Percentiles rank a stretch among this genome's conserved stretches.
Conservation (phyloP, 768 basidiomycete genomes). For the Phaeolepiota aurea region DNA sequence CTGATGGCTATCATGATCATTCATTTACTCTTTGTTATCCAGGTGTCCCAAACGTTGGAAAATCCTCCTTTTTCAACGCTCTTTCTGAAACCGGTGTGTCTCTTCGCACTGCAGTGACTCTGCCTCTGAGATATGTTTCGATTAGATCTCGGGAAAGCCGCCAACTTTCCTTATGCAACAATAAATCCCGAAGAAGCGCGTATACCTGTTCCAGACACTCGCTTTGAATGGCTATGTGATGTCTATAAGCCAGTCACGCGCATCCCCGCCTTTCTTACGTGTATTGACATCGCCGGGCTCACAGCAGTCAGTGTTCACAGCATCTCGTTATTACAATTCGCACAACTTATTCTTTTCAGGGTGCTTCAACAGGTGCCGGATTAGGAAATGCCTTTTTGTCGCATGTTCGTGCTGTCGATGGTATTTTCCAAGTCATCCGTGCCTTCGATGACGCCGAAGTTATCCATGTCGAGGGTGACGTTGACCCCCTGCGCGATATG, state of each 20-base stretch:
- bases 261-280: slow-evolving; percentile 92
- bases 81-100: slow-evolving; percentile 83
- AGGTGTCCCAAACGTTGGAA: slow-evolving; percentile 96
- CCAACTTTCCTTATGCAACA: slow-evolving; percentile 95
- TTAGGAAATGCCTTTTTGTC: slow-evolving; percentile 97
- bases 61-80: slow-evolving; percentile 98
- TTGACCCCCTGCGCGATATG: slow-evolving; percentile 95
- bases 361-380: slow-evolving; percentile 96
- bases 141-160: slow-evolving; percentile 83
- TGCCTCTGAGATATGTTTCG: no score
- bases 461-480: slow-evolving; percentile 97
- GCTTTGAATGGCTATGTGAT: slow-evolving; percentile 92
- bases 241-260: slow-evolving; percentile 83
- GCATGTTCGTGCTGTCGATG: slow-evolving; percentile 96
- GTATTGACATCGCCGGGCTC: slow-evolving; percentile 97
- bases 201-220: slow-evolving; percentile 87
- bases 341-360: slow-evolving; percentile 25
- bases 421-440: slow-evolving; percentile 97
- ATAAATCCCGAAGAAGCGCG: slow-evolving; percentile 95
- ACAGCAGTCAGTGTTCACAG: slow-evolving; percentile 59
- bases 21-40: slow-evolving; percentile 8
- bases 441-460: slow-evolving; percentile 99
- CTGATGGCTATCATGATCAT: slow-evolving; percentile 10
- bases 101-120: no score
- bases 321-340: neutral